phyloP scores from a whole-genome alignment of 73 alveolate species.

The Durusdinium trenchii region DNA sequence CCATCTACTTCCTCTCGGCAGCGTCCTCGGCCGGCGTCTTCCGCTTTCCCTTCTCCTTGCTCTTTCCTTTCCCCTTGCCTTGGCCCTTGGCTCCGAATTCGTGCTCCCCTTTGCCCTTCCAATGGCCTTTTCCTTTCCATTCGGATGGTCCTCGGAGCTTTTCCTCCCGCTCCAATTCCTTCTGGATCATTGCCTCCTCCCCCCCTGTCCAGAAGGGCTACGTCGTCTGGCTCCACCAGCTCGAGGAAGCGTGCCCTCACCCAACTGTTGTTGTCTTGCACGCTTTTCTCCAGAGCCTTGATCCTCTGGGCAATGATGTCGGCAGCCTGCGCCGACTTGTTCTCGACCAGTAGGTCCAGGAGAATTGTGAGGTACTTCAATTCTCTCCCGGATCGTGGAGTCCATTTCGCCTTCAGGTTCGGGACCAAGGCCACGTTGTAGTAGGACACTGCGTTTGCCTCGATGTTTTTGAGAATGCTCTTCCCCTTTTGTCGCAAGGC shows the following conservation, averaged over 20 bases:
- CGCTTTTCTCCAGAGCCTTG: neutral
- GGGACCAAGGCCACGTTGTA: neutral
- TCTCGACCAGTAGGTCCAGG: neutral
- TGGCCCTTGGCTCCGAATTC: too few relatives aligned
- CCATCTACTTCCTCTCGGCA: neutral
- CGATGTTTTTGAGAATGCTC: neutral
- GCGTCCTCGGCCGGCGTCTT: neutral
- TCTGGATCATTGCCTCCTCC: neutral
- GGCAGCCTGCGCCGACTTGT: neutral
- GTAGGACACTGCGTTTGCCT: neutral
- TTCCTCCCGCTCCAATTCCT: slow-evolving; percentile 4
- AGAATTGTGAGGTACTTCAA: neutral
- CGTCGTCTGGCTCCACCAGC: neutral
- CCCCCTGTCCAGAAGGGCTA: neutral
- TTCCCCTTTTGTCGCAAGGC: neutral
- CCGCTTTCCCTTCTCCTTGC: neutral
- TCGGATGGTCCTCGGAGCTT: neutral
- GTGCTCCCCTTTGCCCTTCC: neutral
- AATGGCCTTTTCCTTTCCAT: neutral
- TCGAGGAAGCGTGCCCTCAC: neutral
- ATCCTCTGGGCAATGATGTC: slow-evolving; percentile 16
- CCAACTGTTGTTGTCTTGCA: neutral
- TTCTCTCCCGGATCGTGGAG: neutral
- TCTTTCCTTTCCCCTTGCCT: neutral
- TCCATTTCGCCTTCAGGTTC: neutral